phyloP scores from a whole-genome alignment of 2,329 filamentous ascomycete species.

The Lasiodiplodia citricola region DNA sequence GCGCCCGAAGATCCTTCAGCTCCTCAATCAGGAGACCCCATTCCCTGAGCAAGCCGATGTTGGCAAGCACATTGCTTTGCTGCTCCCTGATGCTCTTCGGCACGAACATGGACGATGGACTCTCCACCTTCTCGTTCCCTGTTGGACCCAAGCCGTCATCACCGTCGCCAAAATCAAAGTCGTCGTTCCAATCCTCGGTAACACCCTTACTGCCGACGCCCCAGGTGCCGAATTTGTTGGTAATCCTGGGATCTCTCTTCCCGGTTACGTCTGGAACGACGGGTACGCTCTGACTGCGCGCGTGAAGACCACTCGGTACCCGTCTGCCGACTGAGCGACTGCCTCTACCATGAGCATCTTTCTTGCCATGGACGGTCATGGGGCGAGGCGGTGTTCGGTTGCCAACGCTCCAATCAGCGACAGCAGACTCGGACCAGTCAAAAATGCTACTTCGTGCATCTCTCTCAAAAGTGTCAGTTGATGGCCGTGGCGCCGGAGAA shows the following conservation, averaged over 20 bases:
- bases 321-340: constrained; percentile 71
- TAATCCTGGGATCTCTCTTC: constrained; percentile 59
- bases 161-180: constrained; percentile 73
- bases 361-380: constrained; percentile 77
- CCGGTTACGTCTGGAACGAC: constrained; percentile 65
- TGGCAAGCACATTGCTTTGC: constrained; percentile 80
- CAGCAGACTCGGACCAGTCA: constrained; percentile 72
- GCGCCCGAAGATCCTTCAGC: constrained; percentile 75
- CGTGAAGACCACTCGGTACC: constrained; percentile 70
- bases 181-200: constrained; percentile 88
- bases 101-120: constrained; percentile 65
- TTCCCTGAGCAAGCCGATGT: constrained; percentile 83
- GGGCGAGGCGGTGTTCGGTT: constrained; percentile 68
- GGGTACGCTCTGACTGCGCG: constrained; percentile 82
- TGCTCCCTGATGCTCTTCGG: constrained; percentile 80
- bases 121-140: constrained; percentile 50
- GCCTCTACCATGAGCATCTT: constrained; percentile 71
- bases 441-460: constrained; percentile 70
- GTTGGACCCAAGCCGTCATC: constrained; percentile 32
- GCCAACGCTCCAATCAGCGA: constrained; percentile 64
- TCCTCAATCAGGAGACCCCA: constrained; percentile 82
- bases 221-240: constrained; percentile 82
- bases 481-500: constrained; percentile 23
- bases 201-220: constrained; percentile 77
- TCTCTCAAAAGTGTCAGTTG: constrained; percentile 43